These are phyloP conservation scores for Tolypocladium cylindrosporum DNA, from an alignment of 2,329 filamentous ascomycete genomes.

Conservation along the genomic window DNA sequence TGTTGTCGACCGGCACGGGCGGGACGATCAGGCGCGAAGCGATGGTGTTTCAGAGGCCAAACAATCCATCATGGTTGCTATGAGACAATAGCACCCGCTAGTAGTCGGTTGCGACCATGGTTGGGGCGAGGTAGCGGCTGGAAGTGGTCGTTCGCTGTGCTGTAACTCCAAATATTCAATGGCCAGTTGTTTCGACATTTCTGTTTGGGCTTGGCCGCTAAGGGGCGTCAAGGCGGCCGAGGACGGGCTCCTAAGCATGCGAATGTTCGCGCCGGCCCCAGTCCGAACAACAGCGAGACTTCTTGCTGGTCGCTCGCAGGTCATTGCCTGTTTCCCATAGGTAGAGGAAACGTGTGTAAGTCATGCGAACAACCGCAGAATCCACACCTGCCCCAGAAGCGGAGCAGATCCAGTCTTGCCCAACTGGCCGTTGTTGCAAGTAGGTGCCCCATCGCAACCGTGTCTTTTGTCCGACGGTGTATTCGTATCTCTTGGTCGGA, in stretches of 20 bases:
- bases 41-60: background rate
- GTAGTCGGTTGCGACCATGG: background rate
- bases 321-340: background rate
- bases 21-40: background rate
- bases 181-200: background rate
- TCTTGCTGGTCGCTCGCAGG: background rate
- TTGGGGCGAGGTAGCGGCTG: background rate
- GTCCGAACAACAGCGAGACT: background rate
- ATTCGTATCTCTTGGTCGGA: background rate
- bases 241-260: background rate
- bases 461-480: background rate
- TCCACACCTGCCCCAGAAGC: background rate
- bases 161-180: background rate
- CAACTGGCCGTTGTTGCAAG: background rate
- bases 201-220: background rate
- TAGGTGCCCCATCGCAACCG: background rate
- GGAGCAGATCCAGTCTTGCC: background rate
- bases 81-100: background rate
- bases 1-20: background rate
- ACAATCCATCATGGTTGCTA: background rate
- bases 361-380: background rate
- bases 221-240: background rate
- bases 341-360: background rate
- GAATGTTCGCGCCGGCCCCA: background rate
- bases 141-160: background rate